Percentiles rank a stretch among this genome's conserved stretches.
These are phyloP conservation scores for Beta macrorhiza DNA, from an alignment of 179 eudicot genomes.

Conservation along the genomic window DNA sequence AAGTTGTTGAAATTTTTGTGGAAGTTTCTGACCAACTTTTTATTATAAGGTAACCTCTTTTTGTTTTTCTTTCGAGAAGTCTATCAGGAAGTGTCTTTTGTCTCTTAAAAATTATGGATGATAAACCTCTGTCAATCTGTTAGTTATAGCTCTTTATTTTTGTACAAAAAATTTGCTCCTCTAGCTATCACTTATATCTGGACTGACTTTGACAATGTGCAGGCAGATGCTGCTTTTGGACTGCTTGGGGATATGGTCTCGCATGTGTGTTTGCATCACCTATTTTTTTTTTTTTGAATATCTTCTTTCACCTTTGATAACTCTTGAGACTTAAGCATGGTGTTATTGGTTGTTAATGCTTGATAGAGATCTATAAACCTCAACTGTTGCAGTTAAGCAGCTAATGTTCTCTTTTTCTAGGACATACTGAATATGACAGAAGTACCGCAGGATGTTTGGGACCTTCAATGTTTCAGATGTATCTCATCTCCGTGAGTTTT, in stretches of 20 bases:
- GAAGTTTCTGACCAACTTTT: neutral
- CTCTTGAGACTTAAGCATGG: neutral
- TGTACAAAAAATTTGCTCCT: neutral
- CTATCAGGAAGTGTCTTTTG: no score
- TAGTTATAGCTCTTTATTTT: neutral
- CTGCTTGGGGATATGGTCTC: conserved; percentile 68
- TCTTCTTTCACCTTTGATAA: neutral
- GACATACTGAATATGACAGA: conserved; percentile 52
- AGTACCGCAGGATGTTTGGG: conserved; percentile 85
- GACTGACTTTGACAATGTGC: conserved; percentile 31
- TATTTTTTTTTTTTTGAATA: neutral
- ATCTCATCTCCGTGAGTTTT: conserved; percentile 74
- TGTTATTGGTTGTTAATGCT: conserved; percentile 9
- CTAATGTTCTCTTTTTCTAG: conserved; percentile 38
- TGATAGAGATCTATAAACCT: neutral
- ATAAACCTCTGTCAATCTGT: neutral
- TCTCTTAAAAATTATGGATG: neutral
- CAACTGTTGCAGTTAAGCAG: neutral
- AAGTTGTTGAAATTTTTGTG: neutral
- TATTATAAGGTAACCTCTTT: neutral
- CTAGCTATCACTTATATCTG: conserved; percentile 10
- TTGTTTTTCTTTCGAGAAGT: neutral
- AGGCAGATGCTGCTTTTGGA: conserved; percentile 89
- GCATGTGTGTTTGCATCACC: conserved; percentile 41
- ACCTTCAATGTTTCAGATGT: conserved; percentile 73